Percentiles rank a stretch among this genome's conserved stretches.
These are phyloP conservation scores for Kregervanrija pseudodelftensis DNA, from an alignment of 805 yeast species.

Conservation along the genomic window DNA sequence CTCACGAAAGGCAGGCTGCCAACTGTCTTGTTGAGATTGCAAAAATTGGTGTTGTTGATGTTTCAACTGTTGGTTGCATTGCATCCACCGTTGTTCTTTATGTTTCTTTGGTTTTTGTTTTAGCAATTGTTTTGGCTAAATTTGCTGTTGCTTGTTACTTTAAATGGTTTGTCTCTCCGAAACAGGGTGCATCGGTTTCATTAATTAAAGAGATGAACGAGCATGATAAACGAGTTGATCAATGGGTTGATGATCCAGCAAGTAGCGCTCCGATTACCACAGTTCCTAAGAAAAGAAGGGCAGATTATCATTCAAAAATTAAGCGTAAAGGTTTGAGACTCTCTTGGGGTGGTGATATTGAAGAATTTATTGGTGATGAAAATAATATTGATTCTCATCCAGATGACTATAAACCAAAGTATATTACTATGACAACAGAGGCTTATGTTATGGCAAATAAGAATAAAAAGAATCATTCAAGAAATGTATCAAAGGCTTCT, in stretches of 20 bases:
- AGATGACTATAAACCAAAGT: slow-evolving; percentile 33
- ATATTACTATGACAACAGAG: slow-evolving; percentile 64
- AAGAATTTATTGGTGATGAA: slow-evolving; percentile 18
- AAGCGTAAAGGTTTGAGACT: slow-evolving; percentile 28
- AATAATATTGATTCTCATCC: slow-evolving; percentile 3
- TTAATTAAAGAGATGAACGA: slow-evolving; percentile 53
- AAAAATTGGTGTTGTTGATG: slow-evolving; percentile 84
- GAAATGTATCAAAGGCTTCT: slow-evolving; percentile 6
- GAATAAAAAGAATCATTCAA: slow-evolving; percentile 7
- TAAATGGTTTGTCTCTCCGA: slow-evolving; percentile 72
- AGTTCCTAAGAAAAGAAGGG: slow-evolving; percentile 46
- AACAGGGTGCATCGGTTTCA: slow-evolving; percentile 64
- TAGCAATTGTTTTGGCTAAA: slow-evolving; percentile 70
- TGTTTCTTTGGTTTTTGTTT: slow-evolving; percentile 75
- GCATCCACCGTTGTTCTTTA: slow-evolving; percentile 80
- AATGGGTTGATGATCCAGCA: slow-evolving; percentile 71
- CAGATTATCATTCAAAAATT: slow-evolving; percentile 30
- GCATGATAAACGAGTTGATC: slow-evolving; percentile 65
- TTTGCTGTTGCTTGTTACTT: slow-evolving; percentile 84
- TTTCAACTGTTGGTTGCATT: slow-evolving; percentile 88
- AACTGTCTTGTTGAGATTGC: slow-evolving; percentile 79
- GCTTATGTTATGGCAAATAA: slow-evolving; percentile 27
- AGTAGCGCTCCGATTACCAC: slow-evolving; percentile 44
- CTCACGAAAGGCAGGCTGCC: slow-evolving; percentile 64
- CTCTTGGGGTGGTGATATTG: slow-evolving; percentile 34